phyloP scores from a whole-genome alignment of 768 basidiomycete species.

The Macrolepiota fuliginosa region DNA sequence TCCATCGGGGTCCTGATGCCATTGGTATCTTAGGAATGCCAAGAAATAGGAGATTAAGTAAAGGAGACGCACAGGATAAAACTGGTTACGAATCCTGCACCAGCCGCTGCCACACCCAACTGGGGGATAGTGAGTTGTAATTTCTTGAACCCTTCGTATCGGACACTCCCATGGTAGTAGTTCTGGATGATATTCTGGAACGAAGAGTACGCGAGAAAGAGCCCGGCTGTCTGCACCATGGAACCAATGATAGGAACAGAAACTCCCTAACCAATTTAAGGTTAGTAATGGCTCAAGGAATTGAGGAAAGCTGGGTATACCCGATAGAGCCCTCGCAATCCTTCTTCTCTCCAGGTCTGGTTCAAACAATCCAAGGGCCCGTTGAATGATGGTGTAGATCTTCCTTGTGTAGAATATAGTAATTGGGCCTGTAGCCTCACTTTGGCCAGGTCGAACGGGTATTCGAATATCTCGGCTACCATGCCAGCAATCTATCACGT shows the following conservation, averaged over 20 bases:
- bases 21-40: background rate
- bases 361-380: conserved; percentile 89
- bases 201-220: conserved; percentile 87
- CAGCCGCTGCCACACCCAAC: conserved; percentile 78
- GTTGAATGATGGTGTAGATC: conserved; percentile 40
- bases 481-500: conserved; percentile 71
- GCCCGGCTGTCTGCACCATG: conserved; percentile 89
- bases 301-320: conserved; percentile 42
- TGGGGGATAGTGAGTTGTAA: conserved; percentile 64
- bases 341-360: conserved; percentile 82
- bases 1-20: conserved; percentile 31
- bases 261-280: conserved; percentile 57
- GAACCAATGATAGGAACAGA: conserved; percentile 94
- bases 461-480: conserved; percentile 84
- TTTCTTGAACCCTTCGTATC: conserved; percentile 7
- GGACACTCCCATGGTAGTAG: conserved; percentile 29
- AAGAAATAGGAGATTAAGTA: background rate
- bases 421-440: conserved; percentile 90
- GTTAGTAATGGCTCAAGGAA: background rate
- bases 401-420: conserved; percentile 54
- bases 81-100: conserved; percentile 83
- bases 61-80: conserved; percentile 71
- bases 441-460: conserved; percentile 91
- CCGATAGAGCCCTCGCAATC: conserved; percentile 81
- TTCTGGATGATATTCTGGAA: conserved; percentile 61